Conservation (phyloP, 1,284 basidiomycete species). For the Puccinia coronata region DNA sequence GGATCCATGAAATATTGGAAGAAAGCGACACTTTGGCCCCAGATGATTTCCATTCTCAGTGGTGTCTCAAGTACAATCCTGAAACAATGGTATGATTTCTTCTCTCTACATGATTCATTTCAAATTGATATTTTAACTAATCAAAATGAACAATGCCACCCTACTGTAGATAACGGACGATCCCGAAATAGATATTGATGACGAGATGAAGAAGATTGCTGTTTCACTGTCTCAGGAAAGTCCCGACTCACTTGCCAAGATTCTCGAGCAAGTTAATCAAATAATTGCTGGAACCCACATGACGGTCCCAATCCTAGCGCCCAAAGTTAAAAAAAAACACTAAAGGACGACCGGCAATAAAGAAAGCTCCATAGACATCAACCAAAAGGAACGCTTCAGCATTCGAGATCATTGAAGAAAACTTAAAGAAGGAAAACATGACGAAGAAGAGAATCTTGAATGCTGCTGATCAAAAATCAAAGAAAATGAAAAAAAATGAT, state of each 20-base stretch:
- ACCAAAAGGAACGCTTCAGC: too few species aligned
- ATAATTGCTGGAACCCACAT: neutral
- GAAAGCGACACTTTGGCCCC: neutral
- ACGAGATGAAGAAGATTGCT: neutral
- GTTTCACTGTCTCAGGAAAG: neutral
- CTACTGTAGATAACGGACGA: neutral
- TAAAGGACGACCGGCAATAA: too few species aligned
- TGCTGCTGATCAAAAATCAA: too few species aligned
- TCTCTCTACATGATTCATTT: neutral
- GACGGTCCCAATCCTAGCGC: too few species aligned
- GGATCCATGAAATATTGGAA: neutral
- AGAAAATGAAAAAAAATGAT: too few species aligned
- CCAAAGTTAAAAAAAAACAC: too few species aligned
- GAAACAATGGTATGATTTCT: too few species aligned
- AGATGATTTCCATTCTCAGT: neutral
- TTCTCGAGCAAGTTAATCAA: constrained; percentile 50
- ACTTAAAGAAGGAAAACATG: too few species aligned
- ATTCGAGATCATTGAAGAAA: too few species aligned
- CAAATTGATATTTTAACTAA: neutral
- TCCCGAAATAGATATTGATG: neutral
- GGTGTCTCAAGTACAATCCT: neutral
- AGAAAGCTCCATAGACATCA: too few species aligned
- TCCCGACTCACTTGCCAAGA: constrained; percentile 21
- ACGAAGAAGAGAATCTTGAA: too few species aligned
- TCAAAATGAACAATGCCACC: too few species aligned